Evolutionary conservation across 345 rosid genomes (phyloP), one percentile per base, ranked within the genome.

Genomic region (Citrus maxima): DNA sequence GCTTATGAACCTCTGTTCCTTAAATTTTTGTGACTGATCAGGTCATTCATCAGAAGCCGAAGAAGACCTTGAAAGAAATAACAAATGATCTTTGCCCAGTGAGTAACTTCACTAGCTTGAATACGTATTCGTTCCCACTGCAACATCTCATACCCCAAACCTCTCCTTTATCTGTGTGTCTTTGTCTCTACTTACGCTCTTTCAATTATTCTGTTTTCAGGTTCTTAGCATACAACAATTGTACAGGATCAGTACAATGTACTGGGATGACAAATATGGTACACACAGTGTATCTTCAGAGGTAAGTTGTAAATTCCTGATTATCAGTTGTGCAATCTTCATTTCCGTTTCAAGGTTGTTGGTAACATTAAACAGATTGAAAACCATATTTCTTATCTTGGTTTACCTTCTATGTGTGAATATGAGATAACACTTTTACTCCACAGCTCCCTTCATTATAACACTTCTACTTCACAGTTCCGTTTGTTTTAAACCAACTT

Each of bases 1-100:
- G 12, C 75, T 49, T 73, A 25, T 67, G 63, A 18, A 76, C 62
- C 59, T n/a, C 51, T 24, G 6, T 35, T 37, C 4, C 40, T 54
- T 49, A 77, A 32, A 72, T 18, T 64, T 75, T 78, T 81, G 38
- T 76, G 19, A 18, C 67, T 24, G 67, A 65, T 75, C 81, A 93
- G 97, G 97, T 93, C 77, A 90, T 94, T 84, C 99, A 96, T 87
- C 99, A 94, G 83, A 96, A 96, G 83, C 98, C 99, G 18, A 96
- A 94, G 85, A 96, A 96, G 89, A 88, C 91, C 65, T 86, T 96
- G 81, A 80, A 84, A 76, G 98, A 96, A 88, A 96, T 96, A 85
- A 94, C 97, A 28, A 92, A 86, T 10, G 97, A 94, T 82, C 98
- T 96, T 80, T 96, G 99, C 80, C 94, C 97, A 0, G 97, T 93